Evolutionary conservation across 345 rosid genomes (phyloP).

Genomic region (Camelina hispida): DNA sequence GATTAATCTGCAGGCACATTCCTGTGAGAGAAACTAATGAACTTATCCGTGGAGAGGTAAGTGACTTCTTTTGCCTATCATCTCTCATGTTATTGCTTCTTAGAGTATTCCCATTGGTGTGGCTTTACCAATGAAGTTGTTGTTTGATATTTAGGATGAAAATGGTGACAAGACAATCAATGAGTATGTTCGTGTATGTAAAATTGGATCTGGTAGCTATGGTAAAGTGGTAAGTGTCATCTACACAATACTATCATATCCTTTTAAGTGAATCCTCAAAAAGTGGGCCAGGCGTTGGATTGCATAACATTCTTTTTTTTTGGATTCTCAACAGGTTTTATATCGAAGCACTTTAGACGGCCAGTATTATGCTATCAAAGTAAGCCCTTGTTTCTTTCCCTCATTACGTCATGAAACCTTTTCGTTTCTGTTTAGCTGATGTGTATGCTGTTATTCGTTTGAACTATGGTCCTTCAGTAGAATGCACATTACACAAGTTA

Average conservation of each 20-base stretch:
- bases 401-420: neutral
- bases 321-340: conserved; percentile 62
- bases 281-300: neutral
- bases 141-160: conserved; percentile 70
- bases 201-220: conserved; percentile 98
- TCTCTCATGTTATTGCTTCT: conserved; percentile 1
- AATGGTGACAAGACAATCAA: conserved; percentile 29
- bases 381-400: conserved; percentile 38
- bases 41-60: conserved; percentile 88
- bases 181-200: conserved; percentile 41
- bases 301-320: neutral
- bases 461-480: neutral
- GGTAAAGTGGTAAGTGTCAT: conserved; percentile 93
- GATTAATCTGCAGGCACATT: conserved; percentile 81
- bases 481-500: neutral
- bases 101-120: neutral
- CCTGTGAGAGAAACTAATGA: conserved; percentile 86
- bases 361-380: conserved; percentile 92
- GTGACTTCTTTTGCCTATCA: neutral
- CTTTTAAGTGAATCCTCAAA: neutral
- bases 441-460: conserved; percentile 11
- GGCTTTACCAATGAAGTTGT: conserved; percentile 3
- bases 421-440: neutral
- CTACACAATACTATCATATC: conserved; percentile 12
- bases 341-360: conserved; percentile 81